Conservation (phyloP, 169 alveolate genomes). For the Plasmodium sp. region DNA sequence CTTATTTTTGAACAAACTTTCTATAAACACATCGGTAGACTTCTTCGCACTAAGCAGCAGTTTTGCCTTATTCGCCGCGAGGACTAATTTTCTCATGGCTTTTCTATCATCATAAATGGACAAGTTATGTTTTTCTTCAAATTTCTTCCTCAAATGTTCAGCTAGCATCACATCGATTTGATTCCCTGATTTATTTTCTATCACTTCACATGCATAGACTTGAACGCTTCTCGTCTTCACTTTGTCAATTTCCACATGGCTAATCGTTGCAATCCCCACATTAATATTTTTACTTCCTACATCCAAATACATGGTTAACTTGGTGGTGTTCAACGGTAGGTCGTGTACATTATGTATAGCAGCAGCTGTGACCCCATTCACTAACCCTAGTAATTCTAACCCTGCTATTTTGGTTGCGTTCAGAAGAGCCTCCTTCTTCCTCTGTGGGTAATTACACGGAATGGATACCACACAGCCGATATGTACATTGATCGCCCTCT, state of each 20-base stretch:
- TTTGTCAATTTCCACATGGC: conserved; percentile 46
- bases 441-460: conserved; percentile 84
- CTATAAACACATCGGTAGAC: conserved; percentile 66
- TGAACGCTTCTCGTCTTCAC: conserved; percentile 44
- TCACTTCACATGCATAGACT: conserved; percentile 72
- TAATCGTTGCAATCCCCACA: conserved; percentile 79
- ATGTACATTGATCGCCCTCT: conserved; percentile 36
- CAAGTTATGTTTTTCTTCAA: conserved; percentile 67
- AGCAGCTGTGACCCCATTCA: conserved; percentile 85
- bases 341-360: conserved; percentile 79
- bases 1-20: conserved; percentile 68
- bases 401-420: conserved; percentile 85
- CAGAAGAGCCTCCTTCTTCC: conserved; percentile 77
- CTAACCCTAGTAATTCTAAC: conserved; percentile 75
- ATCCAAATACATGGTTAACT: conserved; percentile 80
- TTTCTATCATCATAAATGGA: conserved; percentile 56
- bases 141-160: conserved; percentile 62
- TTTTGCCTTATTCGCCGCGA: conserved; percentile 73
- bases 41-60: conserved; percentile 69
- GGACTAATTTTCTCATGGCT: conserved; percentile 71
- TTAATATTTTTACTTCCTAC: conserved; percentile 83
- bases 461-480: conserved; percentile 81
- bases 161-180: conserved; percentile 62
- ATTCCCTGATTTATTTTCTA: conserved; percentile 67
- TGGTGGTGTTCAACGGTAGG: conserved; percentile 80